Conservation (phyloP, 768 basidiomycete species). For the Boletus subcaerulescens region DNA sequence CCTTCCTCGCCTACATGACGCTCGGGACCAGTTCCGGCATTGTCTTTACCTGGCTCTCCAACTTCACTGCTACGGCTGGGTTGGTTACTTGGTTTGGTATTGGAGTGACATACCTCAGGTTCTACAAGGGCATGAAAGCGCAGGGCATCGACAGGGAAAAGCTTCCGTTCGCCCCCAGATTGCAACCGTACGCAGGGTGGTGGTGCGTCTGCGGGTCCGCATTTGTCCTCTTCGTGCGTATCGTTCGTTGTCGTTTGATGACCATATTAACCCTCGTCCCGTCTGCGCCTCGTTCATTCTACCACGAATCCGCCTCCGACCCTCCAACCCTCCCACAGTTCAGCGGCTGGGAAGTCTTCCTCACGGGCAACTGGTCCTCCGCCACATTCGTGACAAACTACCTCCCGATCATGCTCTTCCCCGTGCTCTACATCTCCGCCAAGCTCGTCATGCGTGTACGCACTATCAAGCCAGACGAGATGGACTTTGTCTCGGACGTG, state of each 20-base stretch:
- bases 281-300: background rate
- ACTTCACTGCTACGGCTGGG: constrained; percentile 38
- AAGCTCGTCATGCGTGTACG: constrained; percentile 20
- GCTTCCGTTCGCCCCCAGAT: constrained; percentile 42
- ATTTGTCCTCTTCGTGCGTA: constrained; percentile 36
- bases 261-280: background rate
- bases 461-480: constrained; percentile 10
- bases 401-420: constrained; percentile 44
- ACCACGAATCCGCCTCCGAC: background rate
- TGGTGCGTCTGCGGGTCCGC: constrained; percentile 31
- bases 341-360: too few relatives aligned
- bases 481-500: constrained; percentile 28
- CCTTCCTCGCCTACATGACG: constrained; percentile 42
- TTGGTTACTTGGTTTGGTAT: constrained; percentile 46
- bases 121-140: constrained; percentile 42
- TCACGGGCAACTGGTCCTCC: constrained; percentile 37
- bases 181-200: constrained; percentile 45
- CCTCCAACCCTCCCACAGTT: background rate
- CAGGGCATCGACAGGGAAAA: constrained; percentile 48
- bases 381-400: constrained; percentile 43
- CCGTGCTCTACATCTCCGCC: constrained; percentile 40
- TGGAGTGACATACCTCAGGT: constrained; percentile 45
- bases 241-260: background rate
- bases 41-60: constrained; percentile 44
- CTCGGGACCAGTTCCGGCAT: constrained; percentile 33